A percentile compares a stretch with the other conserved stretches of the same genome.
Conservation (phyloP, 805 yeast species). For the Yamadazyma sp. region DNA sequence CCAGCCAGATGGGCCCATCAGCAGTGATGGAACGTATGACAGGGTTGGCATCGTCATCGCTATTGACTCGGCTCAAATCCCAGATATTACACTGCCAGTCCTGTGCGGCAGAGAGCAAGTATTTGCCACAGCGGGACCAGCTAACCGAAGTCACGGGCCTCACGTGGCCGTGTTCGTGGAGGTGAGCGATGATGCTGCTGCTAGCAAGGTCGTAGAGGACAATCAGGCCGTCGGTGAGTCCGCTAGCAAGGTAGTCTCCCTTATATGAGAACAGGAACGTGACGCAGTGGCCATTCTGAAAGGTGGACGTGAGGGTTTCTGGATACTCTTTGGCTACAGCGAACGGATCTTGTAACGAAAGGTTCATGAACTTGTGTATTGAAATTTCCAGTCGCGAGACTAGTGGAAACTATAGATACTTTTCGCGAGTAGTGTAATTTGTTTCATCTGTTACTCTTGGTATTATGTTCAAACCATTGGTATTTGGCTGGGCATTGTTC, state of each 20-base stretch:
- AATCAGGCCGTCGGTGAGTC: constrained; percentile 70
- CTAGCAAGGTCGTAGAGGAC: constrained; percentile 76
- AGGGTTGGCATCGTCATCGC: constrained; percentile 20
- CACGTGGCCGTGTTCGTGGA: constrained; percentile 58
- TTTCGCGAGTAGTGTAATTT: too few species aligned
- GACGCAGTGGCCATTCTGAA: constrained; percentile 65
- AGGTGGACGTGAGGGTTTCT: constrained; percentile 70
- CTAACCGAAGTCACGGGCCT: constrained; percentile 68
- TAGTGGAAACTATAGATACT: too few species aligned
- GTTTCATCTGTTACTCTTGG: too few species aligned
- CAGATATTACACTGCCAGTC: constrained; percentile 84
- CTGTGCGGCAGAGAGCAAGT: constrained; percentile 65
- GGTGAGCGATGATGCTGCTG: constrained; percentile 51
- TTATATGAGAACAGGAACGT: constrained; percentile 64
- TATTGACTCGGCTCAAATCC: constrained; percentile 54
- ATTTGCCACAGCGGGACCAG: constrained; percentile 77
- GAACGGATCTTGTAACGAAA: constrained; percentile 84
- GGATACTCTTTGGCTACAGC: constrained; percentile 91
- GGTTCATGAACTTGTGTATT: constrained; percentile 71
- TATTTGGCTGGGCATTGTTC: too few species aligned
- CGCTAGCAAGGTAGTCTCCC: constrained; percentile 87
- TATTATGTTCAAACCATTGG: too few species aligned
- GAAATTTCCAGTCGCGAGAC: neutral
- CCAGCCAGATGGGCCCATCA: constrained; percentile 74
- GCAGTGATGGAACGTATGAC: constrained; percentile 49